phyloP scores from a whole-genome alignment of 2,329 filamentous ascomycete genomes.

The Epichloe gansuensis region DNA sequence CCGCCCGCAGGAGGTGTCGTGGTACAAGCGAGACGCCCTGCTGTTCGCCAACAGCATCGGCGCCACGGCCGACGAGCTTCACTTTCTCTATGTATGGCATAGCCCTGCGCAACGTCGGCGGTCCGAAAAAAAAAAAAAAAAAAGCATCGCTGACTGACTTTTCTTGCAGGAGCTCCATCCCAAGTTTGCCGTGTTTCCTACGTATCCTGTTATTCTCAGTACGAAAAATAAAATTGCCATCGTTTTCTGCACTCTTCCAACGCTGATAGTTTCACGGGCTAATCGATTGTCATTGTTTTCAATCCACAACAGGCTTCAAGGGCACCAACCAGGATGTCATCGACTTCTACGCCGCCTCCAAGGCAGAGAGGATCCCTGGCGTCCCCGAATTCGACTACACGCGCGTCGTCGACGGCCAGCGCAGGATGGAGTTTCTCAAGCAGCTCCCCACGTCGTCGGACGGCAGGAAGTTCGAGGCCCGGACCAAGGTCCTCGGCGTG shows the following conservation, averaged over 20 bases:
- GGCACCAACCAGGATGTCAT: slow-evolving; percentile 61
- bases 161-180: slow-evolving; percentile 65
- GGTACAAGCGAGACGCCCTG: slow-evolving; percentile 78
- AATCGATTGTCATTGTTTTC: too few species aligned
- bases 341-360: slow-evolving; percentile 69
- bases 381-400: slow-evolving; percentile 65
- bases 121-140: background rate
- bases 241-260: background rate
- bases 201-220: slow-evolving; percentile 73
- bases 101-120: background rate
- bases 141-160: background rate
- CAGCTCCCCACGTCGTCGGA: slow-evolving; percentile 59
- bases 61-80: slow-evolving; percentile 72
- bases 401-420: slow-evolving; percentile 74
- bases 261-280: too few species aligned
- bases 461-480: slow-evolving; percentile 62
- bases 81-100: slow-evolving; percentile 68
- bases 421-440: slow-evolving; percentile 65
- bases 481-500: slow-evolving; percentile 68
- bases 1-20: slow-evolving; percentile 62
- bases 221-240: slow-evolving; percentile 17
- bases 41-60: slow-evolving; percentile 89
- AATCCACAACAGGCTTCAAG: slow-evolving; percentile 52
- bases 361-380: slow-evolving; percentile 54
- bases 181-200: slow-evolving; percentile 78